Percentiles rank a stretch among this genome's conserved stretches.
Conservation (phyloP, 1,139 yeast genomes). For the Suhomyces bokatorum region DNA sequence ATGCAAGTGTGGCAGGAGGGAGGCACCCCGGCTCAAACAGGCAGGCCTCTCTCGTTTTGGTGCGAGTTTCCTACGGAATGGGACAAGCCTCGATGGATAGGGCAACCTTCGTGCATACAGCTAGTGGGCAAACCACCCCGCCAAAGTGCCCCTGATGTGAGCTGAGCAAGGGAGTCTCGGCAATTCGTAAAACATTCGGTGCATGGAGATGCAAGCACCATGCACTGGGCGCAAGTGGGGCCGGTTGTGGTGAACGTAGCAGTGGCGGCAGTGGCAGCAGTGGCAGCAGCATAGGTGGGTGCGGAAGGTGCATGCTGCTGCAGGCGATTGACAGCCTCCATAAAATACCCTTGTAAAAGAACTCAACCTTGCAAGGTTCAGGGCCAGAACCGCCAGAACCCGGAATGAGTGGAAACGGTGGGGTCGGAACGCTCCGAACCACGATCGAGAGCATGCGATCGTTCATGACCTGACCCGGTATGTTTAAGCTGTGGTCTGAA, state of each 20-base stretch:
- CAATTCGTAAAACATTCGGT: background rate
- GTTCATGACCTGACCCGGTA: too few species aligned
- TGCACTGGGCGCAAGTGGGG: background rate
- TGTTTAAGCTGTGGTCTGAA: too few species aligned
- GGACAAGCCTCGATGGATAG: background rate
- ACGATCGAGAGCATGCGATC: too few species aligned
- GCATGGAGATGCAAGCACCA: background rate
- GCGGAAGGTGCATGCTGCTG: background rate
- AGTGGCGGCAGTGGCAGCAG: too few species aligned
- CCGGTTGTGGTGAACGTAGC: background rate
- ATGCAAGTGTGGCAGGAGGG: background rate
- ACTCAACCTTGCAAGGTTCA: too few species aligned
- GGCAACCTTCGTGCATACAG: background rate
- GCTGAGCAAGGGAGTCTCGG: background rate
- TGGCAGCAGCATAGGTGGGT: too few species aligned
- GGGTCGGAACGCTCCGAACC: too few species aligned
- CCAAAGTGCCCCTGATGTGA: background rate
- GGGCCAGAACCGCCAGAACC: too few species aligned
- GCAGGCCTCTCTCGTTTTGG: background rate
- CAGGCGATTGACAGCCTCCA: too few species aligned
- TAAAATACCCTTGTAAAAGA: too few species aligned
- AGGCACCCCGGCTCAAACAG: background rate
- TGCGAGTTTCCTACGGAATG: background rate
- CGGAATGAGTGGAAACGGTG: too few species aligned
- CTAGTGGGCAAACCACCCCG: background rate